Evolutionary conservation across 2,329 filamentous ascomycete species (phyloP).

Genomic region (Aspergillus caelatus): DNA sequence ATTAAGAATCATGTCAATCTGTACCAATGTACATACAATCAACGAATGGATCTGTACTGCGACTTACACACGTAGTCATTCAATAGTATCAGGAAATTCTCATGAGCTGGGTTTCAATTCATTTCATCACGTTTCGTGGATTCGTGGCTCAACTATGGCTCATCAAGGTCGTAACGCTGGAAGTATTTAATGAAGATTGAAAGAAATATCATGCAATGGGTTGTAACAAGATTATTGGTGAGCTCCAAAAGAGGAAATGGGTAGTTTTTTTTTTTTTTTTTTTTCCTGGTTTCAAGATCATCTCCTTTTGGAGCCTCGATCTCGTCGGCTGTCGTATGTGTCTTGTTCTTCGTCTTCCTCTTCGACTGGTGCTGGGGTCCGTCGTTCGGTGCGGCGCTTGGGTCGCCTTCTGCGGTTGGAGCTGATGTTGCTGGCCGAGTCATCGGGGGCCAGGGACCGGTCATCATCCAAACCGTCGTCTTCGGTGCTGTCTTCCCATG

Average conservation of each 20-base stretch:
- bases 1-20: constrained; percentile 5
- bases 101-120: background rate
- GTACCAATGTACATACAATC: constrained; percentile 9
- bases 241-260: background rate
- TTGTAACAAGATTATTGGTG: background rate
- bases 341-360: constrained; percentile 50
- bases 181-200: background rate
- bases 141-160: constrained; percentile 8
- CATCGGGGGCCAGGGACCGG: constrained; percentile 50
- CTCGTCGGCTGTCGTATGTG: constrained; percentile 24
- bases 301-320: constrained; percentile 10
- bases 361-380: constrained; percentile 52
- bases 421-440: constrained; percentile 54
- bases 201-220: constrained; percentile 2
- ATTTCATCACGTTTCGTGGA: constrained; percentile 6
- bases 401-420: constrained; percentile 48
- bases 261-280: too few species aligned
- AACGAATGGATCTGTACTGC: background rate
- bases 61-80: background rate
- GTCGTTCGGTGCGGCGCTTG: constrained; percentile 50
- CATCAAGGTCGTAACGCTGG: constrained; percentile 11
- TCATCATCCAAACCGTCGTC: constrained; percentile 51
- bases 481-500: constrained; percentile 46
- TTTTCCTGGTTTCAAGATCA: background rate
- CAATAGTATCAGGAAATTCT: background rate